phyloP scores from a whole-genome alignment of 768 basidiomycete species.

The Boletus speciosus region DNA sequence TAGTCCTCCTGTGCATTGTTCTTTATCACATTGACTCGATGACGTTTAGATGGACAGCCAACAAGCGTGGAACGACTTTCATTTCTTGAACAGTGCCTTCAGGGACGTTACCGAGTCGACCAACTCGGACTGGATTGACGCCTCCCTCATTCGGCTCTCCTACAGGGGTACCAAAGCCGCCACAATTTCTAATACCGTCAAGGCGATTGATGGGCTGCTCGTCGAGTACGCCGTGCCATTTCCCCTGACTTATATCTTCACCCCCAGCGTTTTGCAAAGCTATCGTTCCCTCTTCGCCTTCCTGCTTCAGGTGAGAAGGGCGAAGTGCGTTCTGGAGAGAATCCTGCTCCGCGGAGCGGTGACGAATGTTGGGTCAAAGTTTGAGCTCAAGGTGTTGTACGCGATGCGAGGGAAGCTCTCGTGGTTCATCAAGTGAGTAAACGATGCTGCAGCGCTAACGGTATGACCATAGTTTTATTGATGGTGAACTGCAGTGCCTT shows the following conservation, averaged over 20 bases:
- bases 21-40: background rate
- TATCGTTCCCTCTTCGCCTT: slow-evolving; percentile 72
- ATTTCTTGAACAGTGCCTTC: slow-evolving; percentile 79
- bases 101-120: slow-evolving; percentile 58
- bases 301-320: slow-evolving; percentile 68
- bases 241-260: slow-evolving; percentile 76
- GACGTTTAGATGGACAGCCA: slow-evolving; percentile 64
- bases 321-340: slow-evolving; percentile 66
- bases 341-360: slow-evolving; percentile 60
- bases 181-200: slow-evolving; percentile 52
- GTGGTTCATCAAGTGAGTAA: slow-evolving; percentile 82
- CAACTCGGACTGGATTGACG: slow-evolving; percentile 54
- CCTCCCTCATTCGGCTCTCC: slow-evolving; percentile 68
- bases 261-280: slow-evolving; percentile 47
- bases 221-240: slow-evolving; percentile 83
- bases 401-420: slow-evolving; percentile 72
- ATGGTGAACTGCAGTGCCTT: slow-evolving; percentile 44
- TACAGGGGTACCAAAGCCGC: slow-evolving; percentile 51
- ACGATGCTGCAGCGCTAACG: background rate
- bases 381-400: slow-evolving; percentile 67
- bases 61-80: slow-evolving; percentile 75
- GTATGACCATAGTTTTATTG: background rate
- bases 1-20: background rate
- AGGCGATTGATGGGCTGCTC: slow-evolving; percentile 59
- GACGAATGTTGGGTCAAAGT: slow-evolving; percentile 32